Evolutionary conservation across 2,329 filamentous ascomycete genomes (phyloP), one percentile per base, ranked within the genome.

Genomic region (Alternaria sp.): DNA sequence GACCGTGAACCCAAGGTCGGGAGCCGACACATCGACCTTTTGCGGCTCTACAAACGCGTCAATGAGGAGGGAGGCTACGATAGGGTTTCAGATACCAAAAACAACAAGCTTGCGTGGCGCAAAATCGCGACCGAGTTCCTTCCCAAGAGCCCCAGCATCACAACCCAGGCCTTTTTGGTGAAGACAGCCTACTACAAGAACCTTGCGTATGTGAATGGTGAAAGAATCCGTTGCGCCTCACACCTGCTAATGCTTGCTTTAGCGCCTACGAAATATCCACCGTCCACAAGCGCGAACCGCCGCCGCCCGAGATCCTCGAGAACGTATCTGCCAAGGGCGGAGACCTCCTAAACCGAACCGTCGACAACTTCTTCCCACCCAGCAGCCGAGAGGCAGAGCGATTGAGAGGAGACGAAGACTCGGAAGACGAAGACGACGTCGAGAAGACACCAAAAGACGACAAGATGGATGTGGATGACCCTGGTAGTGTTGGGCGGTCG

Each of bases 141-240:
- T 51, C 87, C 94, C 64, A 88, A 88, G 73, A 89, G 88, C 57
- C 69, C 63, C 20, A 93, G 94, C 74, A 88, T 92, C 61, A 86
- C 92, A 7, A 92, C 92, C n/a, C 88, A 93, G 60, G 93, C 92
- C 14, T 96, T 96, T 80, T 87, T 91, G 60, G 83, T 96, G 57
- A 97, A 97, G 81, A 90, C 91, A 57, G 89, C 91, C 64, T 97
- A 95, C 81, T 96, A 96, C 83, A 94, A 93, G 78, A 93, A 94
- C 71, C 86, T 97, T 44, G 90, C 91, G 82, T 85, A 75, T 59
- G 83, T 62, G 20, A 48, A 42, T 41, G 28, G 43, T 51, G 41
- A 52, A 44, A 18, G 28, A 24, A 26, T n/a, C 28, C 47, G 14
- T n/a, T 28, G 42, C 32, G n/a, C 12, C 41, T 44, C 34, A 47